Conservation (phyloP, 345 rosid genomes). For the Arabidopsis thaliana region DNA sequence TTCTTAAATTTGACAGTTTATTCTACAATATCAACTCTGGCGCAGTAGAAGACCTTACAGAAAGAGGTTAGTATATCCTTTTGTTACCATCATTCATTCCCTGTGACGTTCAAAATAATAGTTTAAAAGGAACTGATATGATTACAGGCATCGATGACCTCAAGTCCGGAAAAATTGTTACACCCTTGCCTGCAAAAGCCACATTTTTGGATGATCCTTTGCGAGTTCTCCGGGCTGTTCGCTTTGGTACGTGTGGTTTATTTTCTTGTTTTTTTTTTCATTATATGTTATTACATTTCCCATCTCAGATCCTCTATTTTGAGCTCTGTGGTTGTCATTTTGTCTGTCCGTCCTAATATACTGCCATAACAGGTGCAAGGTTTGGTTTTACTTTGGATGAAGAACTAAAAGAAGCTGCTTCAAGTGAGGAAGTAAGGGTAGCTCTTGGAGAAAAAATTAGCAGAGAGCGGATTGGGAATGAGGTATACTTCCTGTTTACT, state of each 20-base stretch:
- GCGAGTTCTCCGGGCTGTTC: conserved; percentile 95
- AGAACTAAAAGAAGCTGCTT: conserved; percentile 77
- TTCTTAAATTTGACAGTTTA: conserved; percentile 59
- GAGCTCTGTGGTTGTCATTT: conserved; percentile 10
- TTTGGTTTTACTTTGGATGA: conserved; percentile 76
- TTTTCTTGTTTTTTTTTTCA: neutral
- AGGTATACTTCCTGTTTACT: conserved; percentile 52
- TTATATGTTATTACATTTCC: neutral
- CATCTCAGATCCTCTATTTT: conserved; percentile 15
- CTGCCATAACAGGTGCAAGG: conserved; percentile 73
- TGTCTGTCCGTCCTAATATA: conserved; percentile 32
- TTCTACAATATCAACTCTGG: conserved; percentile 84
- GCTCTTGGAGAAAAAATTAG: conserved; percentile 90
- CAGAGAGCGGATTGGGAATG: conserved; percentile 91
- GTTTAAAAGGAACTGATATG: conserved; percentile 15
- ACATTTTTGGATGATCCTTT: conserved; percentile 97
- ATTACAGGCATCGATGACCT: conserved; percentile 78
- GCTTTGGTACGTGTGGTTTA: conserved; percentile 68
- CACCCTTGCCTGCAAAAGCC: conserved; percentile 85
- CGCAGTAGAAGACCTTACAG: conserved; percentile 83
- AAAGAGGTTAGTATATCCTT: conserved; percentile 63
- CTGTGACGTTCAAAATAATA: conserved; percentile 5
- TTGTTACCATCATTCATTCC: conserved; percentile 19
- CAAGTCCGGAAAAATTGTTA: conserved; percentile 78
- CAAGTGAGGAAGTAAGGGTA: conserved; percentile 71